Evolutionary conservation across 306 rosid species (phyloP), one percentile per base, ranked within the genome.

Genomic region (Vigna unguiculata): DNA sequence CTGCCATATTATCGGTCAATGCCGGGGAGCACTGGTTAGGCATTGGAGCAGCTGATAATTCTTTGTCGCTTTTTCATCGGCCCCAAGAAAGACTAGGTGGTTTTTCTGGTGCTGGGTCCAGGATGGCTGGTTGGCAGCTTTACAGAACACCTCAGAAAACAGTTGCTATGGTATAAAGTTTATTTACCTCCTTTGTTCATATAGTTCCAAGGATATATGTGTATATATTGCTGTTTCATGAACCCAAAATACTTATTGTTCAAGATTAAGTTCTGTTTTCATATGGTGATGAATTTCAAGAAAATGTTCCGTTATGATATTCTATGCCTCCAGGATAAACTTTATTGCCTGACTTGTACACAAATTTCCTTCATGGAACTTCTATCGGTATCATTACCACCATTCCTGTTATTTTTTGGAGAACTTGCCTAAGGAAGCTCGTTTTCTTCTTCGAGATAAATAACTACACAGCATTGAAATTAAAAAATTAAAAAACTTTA

Each of bases 11-110:
- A 78, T 95, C 99, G 69, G 86, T 95, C 88, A 90, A 89, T 86
- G 96, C 97, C 49, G 96, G 97, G 70, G 99, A 95, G 78, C 97
- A 95, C 84, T 95, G 99, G 99, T 79, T 95, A 81, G 99, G 99
- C 72, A 86, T 95, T 79, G 99, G 99, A 79, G 97, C 99, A 25
- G 96, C 99, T 74, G 99, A 95, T 86, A 95, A 92, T 82, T 95
- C 99, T 62, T 76, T 91, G 88, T 92, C 99, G 69, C 99, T 95
- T 54, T 95, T 86, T 75, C 96, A 95, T 77, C 99, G 99, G 77
- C 97, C 99, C 72, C 97, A 92, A 86, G 98, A 95, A 84, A 95
- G 96, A 83, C 97, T 89, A 10, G 97, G 97, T 69, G 62, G 97
- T 84, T 79, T 90, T 86, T 83, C 99, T 74, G 83, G 88, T 76